Percentiles rank a stretch among this genome's conserved stretches.
Evolutionary conservation across 1,284 basidiomycete genomes (phyloP).

Genomic region (Hemileccinum hortonii): DNA sequence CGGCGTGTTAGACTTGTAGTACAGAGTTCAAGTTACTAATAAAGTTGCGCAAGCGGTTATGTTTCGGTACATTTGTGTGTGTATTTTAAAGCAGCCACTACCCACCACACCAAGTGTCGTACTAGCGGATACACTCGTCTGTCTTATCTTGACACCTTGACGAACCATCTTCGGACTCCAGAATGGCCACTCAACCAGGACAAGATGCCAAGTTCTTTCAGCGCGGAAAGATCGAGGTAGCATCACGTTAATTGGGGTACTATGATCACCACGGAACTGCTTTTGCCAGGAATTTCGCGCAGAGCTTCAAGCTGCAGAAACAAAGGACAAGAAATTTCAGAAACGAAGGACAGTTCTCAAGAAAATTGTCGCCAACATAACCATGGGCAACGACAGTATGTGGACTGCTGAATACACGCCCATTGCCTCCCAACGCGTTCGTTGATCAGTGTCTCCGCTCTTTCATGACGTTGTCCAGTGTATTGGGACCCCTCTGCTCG

Average conservation of each 20-base stretch:
- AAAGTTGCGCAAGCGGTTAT: neutral
- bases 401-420: conserved; percentile 29
- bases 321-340: conserved; percentile 91
- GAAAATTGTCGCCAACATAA: conserved; percentile 95
- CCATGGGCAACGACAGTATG: conserved; percentile 93
- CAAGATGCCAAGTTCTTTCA: conserved; percentile 90
- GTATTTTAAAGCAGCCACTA: neutral
- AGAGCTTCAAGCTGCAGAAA: conserved; percentile 85
- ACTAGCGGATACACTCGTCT: conserved; percentile 1
- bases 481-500: conserved; percentile 83
- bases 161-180: conserved; percentile 1
- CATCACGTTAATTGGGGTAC: conserved; percentile 16
- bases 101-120: neutral
- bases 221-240: conserved; percentile 90
- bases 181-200: conserved; percentile 61
- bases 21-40: neutral
- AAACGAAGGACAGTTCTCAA: conserved; percentile 91
- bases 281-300: conserved; percentile 71
- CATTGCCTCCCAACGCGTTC: conserved; percentile 17
- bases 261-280: conserved; percentile 14
- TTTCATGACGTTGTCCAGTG: conserved; percentile 90
- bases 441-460: conserved; percentile 80
- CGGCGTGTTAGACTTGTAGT: neutral
- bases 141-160: conserved; percentile 2
- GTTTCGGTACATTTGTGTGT: too few species aligned